phyloP scores from a whole-genome alignment of 1,284 basidiomycete genomes.

The Irpex sp. region DNA sequence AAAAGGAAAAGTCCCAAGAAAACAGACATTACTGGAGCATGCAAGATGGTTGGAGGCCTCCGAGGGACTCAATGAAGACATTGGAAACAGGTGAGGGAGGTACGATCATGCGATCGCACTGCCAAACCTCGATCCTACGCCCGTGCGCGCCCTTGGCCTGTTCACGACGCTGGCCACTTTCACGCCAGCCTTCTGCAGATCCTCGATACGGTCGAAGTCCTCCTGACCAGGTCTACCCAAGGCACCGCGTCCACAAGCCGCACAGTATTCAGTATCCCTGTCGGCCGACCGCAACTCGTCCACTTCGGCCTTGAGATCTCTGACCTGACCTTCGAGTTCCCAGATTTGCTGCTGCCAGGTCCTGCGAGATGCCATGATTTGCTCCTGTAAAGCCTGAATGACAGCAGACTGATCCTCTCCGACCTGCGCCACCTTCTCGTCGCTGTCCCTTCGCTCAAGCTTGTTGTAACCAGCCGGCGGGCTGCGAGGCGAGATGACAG shows the following conservation, averaged over 20 bases:
- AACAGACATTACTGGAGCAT: conserved; percentile 5
- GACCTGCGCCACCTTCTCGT: conserved; percentile 30
- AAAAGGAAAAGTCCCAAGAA: conserved; percentile 5
- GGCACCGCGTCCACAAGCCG: conserved; percentile 53
- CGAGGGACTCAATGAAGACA: background rate
- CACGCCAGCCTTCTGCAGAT: conserved; percentile 24
- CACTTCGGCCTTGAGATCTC: conserved; percentile 64
- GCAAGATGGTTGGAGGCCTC: background rate
- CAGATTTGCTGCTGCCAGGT: conserved; percentile 69
- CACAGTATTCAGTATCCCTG: conserved; percentile 44
- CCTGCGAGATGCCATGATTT: conserved; percentile 53
- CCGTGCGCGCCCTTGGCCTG: conserved; percentile 64
- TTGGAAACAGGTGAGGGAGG: background rate
- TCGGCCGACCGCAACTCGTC: conserved; percentile 47
- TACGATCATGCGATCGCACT: conserved; percentile 32
- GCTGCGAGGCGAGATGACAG: conserved; percentile 48
- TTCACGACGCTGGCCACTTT: conserved; percentile 49
- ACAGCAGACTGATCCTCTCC: conserved; percentile 44
- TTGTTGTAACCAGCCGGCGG: conserved; percentile 31
- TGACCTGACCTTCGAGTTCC: conserved; percentile 72
- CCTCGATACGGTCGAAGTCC: conserved; percentile 16
- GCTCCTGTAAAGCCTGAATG: conserved; percentile 57
- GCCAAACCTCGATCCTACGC: conserved; percentile 55
- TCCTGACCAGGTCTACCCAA: conserved; percentile 11
- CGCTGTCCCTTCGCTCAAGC: conserved; percentile 28